Evolutionary conservation across 192 early-diverging fungal genomes (phyloP), one percentile per base, ranked within the genome.

Genomic region (Dispira simplex): DNA sequence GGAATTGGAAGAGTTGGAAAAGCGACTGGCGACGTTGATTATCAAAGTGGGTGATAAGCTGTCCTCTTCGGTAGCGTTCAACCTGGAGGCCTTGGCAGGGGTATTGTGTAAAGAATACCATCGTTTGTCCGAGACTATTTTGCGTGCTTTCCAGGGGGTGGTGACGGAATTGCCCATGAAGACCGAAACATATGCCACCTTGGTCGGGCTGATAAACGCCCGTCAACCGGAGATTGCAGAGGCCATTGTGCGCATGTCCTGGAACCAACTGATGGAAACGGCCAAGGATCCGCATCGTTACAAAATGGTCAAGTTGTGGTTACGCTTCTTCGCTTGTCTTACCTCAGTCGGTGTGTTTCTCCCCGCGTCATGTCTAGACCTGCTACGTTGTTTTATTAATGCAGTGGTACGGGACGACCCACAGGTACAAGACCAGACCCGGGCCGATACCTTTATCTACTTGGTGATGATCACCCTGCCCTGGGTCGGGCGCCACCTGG

Each of bases 161-260:
- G 25, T 90, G 8, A 67, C 72, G 25, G 84, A 91, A 62, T 66
- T 93, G 16, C 86, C 90, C 9, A 79, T 83, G 64, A 93, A 91
- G 58, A 76, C 81, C 20, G 68, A 76, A 23, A 67, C 90, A 26
- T 98, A 91, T 65, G 89, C 84, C 56, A 86, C 89, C 26, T 73
- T 96, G 27, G 81, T 83, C 21, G 91, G 89, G 32, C 69, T 98
- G 21, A 68, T 98, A 28, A 96, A 96, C 64, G 81, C 82, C 5
- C 79, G 81, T 63, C 82, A 83, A 64, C 67, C 69, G 58, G 82
- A 81, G 23, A 79, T 84, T 1, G 89, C 81, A 28, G 74, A 64
- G 2, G 78, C 75, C 26, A 74, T 98, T 26, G 79, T 95, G 20
- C 65, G 69, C 9, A 70, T 73, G 66, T 78, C 83, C 63, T 68